Base-by-base conservation (phyloP, 1,284 basidiomycete genomes). In the Ceratobasidium sp. region DNA sequence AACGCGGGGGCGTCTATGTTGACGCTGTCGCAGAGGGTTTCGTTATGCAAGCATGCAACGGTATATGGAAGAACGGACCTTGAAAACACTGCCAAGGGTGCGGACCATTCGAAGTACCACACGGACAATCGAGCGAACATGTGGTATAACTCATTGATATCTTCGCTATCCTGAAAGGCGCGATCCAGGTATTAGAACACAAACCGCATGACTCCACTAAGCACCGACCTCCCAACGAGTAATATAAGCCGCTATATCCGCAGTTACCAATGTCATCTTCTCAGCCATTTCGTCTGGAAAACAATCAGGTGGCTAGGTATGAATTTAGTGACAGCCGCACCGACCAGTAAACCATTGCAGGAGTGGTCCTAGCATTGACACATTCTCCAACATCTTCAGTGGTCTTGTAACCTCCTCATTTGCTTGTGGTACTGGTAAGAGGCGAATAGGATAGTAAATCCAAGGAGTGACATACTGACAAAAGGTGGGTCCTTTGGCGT, bases 221-320 rank as follows among this genome's bases (percentile, higher is more conserved):
- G 22, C 8, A 29, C 83, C 48, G 77, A 92, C 92, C 81, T 92
- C 87, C 79, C 89, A 93, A 73, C 86, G 83, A 48, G 79, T 77
- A 85, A 93, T 89, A 78, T 87, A 87, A 44, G 81, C 80, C 11
- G 85, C 80, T 29, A 94, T 87, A 72, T 94, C 92, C 11, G 82
- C 82, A 19, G 86, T 84, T 56, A 94, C 86, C 65, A 92, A 81
- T 78, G 88, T 79, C 71, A 89, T 90, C 50, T 86, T 85, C 75
- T 86, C 84, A 24, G 89, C 86, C 78, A 94, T 83, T 76, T 90
- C 87, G 80, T 93, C 92, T 93, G 74, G 4, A 29, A n/a, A 63
- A 31, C 62, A 75, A 51, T 79, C 57, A 27, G 31, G 24, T 15
- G 47, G 29, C 51, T 48, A n/a, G 17, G 9, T 36, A 24, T 47